Evolutionary conservation across 2,329 filamentous ascomycete species (phyloP).

Genomic region (Calycina marina): DNA sequence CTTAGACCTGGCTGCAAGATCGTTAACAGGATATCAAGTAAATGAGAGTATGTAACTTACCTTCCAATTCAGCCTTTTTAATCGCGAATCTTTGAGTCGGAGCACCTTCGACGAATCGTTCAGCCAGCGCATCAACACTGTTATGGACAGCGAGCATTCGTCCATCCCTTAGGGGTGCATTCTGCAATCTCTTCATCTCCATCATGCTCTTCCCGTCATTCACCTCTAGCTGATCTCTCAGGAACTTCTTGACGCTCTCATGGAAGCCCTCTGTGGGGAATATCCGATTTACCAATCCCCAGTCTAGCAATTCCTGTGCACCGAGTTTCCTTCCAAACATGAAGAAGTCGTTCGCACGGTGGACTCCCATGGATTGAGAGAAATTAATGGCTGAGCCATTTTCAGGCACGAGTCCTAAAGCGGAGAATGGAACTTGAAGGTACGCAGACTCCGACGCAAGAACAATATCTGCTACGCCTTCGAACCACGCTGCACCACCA

Average conservation of each 20-base stretch:
- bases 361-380: conserved; percentile 32
- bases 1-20: not conserved
- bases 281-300: conserved; percentile 31
- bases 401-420: conserved; percentile 33
- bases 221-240: conserved; percentile 27
- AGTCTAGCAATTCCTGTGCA: conserved; percentile 28
- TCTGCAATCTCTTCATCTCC: conserved; percentile 35
- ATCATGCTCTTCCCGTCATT: conserved; percentile 39
- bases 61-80: conserved; percentile 24
- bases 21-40: not conserved
- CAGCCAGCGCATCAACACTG: conserved; percentile 31
- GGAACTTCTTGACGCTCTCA: conserved; percentile 25
- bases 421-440: conserved; percentile 33
- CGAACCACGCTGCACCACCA: conserved; percentile 35
- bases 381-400: conserved; percentile 31
- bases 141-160: conserved; percentile 32
- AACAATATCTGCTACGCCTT: conserved; percentile 32
- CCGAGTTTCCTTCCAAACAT: conserved; percentile 34
- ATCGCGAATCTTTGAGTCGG: conserved; percentile 29
- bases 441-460: conserved; percentile 29
- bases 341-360: conserved; percentile 35
- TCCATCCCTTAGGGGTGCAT: conserved; percentile 28
- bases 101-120: conserved; percentile 33
- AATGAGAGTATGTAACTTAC: conserved; percentile 7
- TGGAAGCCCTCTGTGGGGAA: conserved; percentile 29